phyloP scores from a whole-genome alignment of 192 early-diverging fungal genomes.

The Coemansia javaensis region DNA sequence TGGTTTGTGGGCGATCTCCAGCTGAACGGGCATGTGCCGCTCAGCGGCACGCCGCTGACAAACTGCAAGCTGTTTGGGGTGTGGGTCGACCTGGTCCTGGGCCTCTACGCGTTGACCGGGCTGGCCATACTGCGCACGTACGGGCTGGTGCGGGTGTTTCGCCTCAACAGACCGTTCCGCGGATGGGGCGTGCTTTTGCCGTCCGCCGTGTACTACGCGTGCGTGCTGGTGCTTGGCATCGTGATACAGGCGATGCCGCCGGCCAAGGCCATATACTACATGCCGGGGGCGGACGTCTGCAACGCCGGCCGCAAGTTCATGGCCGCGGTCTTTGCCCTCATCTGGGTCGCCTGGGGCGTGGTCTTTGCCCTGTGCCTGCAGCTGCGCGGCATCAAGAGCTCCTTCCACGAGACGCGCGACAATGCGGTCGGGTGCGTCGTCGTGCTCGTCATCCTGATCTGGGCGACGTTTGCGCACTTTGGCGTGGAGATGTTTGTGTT shows the following conservation, averaged over 20 bases:
- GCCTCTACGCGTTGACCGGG: conserved; percentile 12
- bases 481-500: conserved; percentile 16
- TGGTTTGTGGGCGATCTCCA: conserved; percentile 35
- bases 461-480: conserved; percentile 30
- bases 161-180: conserved; percentile 20
- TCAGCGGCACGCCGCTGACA: conserved; percentile 4
- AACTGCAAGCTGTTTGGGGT: conserved; percentile 13
- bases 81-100: conserved; percentile 36
- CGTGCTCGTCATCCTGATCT: conserved; percentile 19
- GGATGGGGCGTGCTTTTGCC: conserved; percentile 26
- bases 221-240: conserved; percentile 24
- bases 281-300: conserved; percentile 23
- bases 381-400: conserved; percentile 44
- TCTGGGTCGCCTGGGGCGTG: conserved; percentile 33
- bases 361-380: conserved; percentile 22
- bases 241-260: conserved; percentile 16
- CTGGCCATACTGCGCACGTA: conserved; percentile 27
- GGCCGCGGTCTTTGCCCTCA: conserved; percentile 22
- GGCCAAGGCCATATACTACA: conserved; percentile 10
- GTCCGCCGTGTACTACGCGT: conserved; percentile 5
- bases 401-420: conserved; percentile 46
- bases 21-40: conserved; percentile 24
- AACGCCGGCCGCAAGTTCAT: conserved; percentile 16
- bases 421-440: conserved; percentile 11
- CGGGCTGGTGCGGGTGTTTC: conserved; percentile 27